These are phyloP conservation scores for Aspergillus panamensis DNA, from an alignment of 495 filamentous ascomycete genomes.

Conservation along the genomic window DNA sequence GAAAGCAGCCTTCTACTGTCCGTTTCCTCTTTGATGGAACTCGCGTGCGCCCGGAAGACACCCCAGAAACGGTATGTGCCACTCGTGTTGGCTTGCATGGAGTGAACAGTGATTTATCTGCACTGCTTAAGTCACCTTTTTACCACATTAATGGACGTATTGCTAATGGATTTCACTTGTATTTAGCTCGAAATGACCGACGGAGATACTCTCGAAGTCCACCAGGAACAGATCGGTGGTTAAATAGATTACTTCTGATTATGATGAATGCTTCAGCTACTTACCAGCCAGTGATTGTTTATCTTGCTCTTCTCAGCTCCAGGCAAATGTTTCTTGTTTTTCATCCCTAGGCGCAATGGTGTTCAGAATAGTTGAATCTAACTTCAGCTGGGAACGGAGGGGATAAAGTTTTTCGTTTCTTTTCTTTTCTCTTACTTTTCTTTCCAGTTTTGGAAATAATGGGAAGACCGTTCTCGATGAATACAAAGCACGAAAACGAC, in stretches of 20 bases:
- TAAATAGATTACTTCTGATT: slow-evolving; percentile 24
- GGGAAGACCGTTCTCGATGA: background rate
- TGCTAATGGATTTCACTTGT: slow-evolving; percentile 8
- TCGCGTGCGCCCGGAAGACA: slow-evolving; percentile 83
- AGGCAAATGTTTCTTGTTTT: slow-evolving; percentile 2
- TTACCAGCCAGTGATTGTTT: slow-evolving; percentile 2
- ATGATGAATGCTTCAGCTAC: slow-evolving; percentile 1
- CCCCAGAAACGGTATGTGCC: slow-evolving; percentile 79
- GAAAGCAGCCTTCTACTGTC: slow-evolving; percentile 78
- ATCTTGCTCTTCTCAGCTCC: background rate
- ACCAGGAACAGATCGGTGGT: slow-evolving; percentile 96
- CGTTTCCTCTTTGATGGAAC: slow-evolving; percentile 95
- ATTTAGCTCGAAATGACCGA: slow-evolving; percentile 91
- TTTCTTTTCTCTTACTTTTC: background rate
- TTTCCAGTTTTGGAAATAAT: background rate
- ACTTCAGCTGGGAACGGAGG: slow-evolving; percentile 6
- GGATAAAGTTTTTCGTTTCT: background rate
- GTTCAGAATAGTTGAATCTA: slow-evolving; percentile 8
- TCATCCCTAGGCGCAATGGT: slow-evolving; percentile 16
- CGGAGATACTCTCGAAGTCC: slow-evolving; percentile 94
- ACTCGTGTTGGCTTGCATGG: slow-evolving; percentile 2
- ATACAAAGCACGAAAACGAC: background rate
- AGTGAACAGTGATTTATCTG: background rate
- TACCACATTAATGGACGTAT: background rate
- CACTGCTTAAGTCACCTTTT: background rate